These are phyloP conservation scores for Solanum pinnatisectum DNA, from an alignment of 257 asterid genomes.

Conservation along the genomic window DNA sequence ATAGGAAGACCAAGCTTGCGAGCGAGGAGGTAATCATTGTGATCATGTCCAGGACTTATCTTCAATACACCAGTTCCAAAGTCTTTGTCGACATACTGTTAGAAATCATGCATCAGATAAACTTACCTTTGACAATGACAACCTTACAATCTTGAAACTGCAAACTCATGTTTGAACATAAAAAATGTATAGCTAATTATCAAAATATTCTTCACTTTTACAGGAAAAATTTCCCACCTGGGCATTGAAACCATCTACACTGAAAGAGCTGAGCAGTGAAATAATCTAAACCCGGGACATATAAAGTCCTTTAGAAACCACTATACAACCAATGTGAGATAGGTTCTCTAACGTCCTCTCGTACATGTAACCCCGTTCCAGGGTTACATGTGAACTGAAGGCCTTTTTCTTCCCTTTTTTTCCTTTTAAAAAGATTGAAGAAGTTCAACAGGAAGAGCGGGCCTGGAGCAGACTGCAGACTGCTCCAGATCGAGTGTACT, in stretches of 20 bases:
- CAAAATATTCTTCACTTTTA: neutral
- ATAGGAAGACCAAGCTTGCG: slow-evolving; percentile 98
- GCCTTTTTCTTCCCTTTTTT: neutral
- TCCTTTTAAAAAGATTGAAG: neutral
- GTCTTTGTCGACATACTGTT: slow-evolving; percentile 94
- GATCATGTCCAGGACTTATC: slow-evolving; percentile 99
- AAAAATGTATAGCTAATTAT: neutral
- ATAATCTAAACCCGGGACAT: neutral
- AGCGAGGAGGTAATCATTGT: slow-evolving; percentile 96
- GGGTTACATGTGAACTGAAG: neutral
- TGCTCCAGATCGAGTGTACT: neutral
- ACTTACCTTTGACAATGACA: neutral
- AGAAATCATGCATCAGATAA: slow-evolving; percentile 8
- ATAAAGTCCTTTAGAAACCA: neutral
- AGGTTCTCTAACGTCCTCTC: neutral
- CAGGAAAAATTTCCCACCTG: neutral
- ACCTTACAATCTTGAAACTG: neutral
- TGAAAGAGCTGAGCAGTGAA: neutral
- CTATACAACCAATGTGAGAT: neutral
- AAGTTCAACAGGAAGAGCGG: neutral
- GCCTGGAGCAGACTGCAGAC: neutral
- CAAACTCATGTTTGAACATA: neutral
- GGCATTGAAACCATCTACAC: neutral
- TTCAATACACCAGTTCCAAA: slow-evolving; percentile 98
- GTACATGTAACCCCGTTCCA: neutral